phyloP scores from a whole-genome alignment of 108 stramenopile species.

The Pseudonitzschia multiseries region DNA sequence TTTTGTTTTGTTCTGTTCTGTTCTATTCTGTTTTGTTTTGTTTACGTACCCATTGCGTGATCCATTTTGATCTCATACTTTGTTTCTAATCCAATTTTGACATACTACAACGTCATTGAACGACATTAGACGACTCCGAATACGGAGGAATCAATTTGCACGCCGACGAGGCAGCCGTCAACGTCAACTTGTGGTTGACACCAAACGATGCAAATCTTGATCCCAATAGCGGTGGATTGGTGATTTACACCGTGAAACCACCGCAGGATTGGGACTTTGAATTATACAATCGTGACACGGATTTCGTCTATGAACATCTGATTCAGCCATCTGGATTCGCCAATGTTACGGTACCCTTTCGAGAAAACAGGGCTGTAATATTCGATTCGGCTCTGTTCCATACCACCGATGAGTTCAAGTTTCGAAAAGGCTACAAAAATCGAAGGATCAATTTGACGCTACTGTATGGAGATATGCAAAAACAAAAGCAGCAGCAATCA shows the following conservation, averaged over 20 bases:
- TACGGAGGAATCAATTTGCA: conserved; percentile 70
- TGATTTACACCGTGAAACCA: conserved; percentile 75
- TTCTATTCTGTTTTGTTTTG: too few relatives aligned
- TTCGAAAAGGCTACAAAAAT: conserved; percentile 69
- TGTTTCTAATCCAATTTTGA: not conserved
- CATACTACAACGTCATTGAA: conserved; percentile 39
- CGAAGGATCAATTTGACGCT: conserved; percentile 79
- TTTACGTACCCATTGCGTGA: too few relatives aligned
- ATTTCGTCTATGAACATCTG: conserved; percentile 49
- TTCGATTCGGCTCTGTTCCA: conserved; percentile 86
- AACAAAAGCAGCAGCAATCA: not conserved
- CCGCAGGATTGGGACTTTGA: conserved; percentile 62
- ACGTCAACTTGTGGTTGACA: conserved; percentile 83
- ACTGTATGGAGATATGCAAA: conserved; percentile 67
- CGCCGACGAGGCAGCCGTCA: conserved; percentile 81
- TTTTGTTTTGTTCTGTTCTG: not conserved
- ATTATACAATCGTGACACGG: conserved; percentile 61
- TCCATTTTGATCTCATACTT: too few relatives aligned
- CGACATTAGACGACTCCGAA: conserved; percentile 36
- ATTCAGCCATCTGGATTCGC: conserved; percentile 57
- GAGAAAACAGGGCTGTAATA: conserved; percentile 76
- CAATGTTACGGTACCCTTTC: conserved; percentile 72
- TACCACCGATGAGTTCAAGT: conserved; percentile 65
- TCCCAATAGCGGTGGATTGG: conserved; percentile 64
- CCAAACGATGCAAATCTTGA: conserved; percentile 73